Percentiles rank a stretch among this genome's conserved stretches.
phyloP scores from a whole-genome alignment of 2,329 filamentous ascomycete genomes.

The Fusarium sororula region DNA sequence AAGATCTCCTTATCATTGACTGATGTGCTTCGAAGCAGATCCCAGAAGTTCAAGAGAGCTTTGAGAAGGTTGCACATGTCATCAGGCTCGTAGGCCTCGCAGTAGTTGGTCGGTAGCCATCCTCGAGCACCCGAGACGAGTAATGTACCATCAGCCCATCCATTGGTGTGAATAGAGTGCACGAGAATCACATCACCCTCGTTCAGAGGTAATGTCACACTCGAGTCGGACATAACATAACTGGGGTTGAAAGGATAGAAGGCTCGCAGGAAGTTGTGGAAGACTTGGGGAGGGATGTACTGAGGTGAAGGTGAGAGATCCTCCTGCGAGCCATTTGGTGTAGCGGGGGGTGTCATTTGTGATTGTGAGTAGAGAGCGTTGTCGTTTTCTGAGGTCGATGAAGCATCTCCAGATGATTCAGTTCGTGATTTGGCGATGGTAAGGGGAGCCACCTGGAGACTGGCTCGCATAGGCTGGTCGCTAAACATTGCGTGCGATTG shows the following conservation, averaged over 20 bases:
- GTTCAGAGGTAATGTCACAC: slow-evolving; percentile 86
- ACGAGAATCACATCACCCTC: slow-evolving; percentile 93
- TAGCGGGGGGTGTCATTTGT: slow-evolving; percentile 81
- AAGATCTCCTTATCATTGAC: slow-evolving; percentile 82
- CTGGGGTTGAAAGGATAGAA: slow-evolving; percentile 92
- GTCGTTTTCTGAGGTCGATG: slow-evolving; percentile 44
- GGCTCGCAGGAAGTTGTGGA: slow-evolving; percentile 94
- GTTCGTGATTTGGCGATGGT: slow-evolving; percentile 57
- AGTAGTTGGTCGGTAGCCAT: slow-evolving; percentile 98
- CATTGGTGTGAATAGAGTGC: slow-evolving; percentile 97
- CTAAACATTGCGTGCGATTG: slow-evolving; percentile 50
- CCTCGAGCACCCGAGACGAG: slow-evolving; percentile 86
- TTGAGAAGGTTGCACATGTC: slow-evolving; percentile 87
- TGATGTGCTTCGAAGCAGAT: slow-evolving; percentile 81
- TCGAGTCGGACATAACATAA: slow-evolving; percentile 79
- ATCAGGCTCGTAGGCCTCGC: slow-evolving; percentile 90
- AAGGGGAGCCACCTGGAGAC: slow-evolving; percentile 69
- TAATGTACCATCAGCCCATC: slow-evolving; percentile 96
- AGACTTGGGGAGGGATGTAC: slow-evolving; percentile 68
- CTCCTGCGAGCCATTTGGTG: slow-evolving; percentile 75
- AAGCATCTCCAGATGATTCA: slow-evolving; percentile 43
- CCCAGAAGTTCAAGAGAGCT: slow-evolving; percentile 91
- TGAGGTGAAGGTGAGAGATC: slow-evolving; percentile 53
- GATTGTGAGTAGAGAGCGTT: slow-evolving; percentile 57
- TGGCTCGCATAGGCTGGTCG: slow-evolving; percentile 61